Percentiles rank a stretch among this genome's conserved stretches.
phyloP scores from a whole-genome alignment of 164 flowering plant species.

The Magnolia officinalis region DNA sequence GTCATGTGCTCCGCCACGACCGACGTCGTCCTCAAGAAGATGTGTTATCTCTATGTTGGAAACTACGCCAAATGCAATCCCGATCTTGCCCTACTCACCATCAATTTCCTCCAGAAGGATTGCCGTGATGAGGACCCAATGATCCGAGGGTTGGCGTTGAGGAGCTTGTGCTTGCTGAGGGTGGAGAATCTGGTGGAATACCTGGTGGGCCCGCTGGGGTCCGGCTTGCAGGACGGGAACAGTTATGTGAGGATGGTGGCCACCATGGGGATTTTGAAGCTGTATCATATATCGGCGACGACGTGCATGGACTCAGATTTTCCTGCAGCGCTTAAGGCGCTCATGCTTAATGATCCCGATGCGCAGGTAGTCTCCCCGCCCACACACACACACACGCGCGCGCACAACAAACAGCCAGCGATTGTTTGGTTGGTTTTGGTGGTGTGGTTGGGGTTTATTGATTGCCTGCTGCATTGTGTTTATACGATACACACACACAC shows the following conservation, averaged over 20 bases:
- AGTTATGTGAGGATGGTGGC: conserved; percentile 91
- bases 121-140: conserved; percentile 97
- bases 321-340: conserved; percentile 64
- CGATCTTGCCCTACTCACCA: conserved; percentile 90
- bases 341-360: conserved; percentile 85
- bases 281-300: conserved; percentile 81
- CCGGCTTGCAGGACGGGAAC: conserved; percentile 79
- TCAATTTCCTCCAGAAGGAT: conserved; percentile 94
- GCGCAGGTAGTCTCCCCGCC: conserved; percentile 51
- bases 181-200: conserved; percentile 92
- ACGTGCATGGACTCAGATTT: conserved; percentile 93
- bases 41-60: conserved; percentile 96
- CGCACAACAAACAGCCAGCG: not conserved
- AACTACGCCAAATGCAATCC: conserved; percentile 95
- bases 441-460: not conserved
- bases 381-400: not conserved
- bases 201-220: conserved; percentile 89
- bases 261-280: conserved; percentile 73
- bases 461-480: not conserved
- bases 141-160: conserved; percentile 92
- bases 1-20: conserved; percentile 98
- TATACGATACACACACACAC: too few species aligned
- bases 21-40: conserved; percentile 92
- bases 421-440: too few species aligned
- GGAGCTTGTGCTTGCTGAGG: conserved; percentile 84